Conservation (phyloP, 148 eudicot genomes). For the Persicaria maculosa region DNA sequence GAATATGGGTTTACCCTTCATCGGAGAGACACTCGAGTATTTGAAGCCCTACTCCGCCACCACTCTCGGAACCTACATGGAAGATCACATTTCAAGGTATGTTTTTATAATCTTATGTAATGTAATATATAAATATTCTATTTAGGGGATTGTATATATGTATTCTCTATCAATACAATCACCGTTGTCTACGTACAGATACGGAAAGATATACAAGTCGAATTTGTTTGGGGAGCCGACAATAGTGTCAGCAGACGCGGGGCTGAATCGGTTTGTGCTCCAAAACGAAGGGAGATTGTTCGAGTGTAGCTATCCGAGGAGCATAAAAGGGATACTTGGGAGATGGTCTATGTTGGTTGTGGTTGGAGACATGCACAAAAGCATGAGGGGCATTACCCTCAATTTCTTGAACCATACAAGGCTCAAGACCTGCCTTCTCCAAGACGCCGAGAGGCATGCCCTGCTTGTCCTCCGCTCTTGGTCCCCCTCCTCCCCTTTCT, state of each 20-base stretch:
- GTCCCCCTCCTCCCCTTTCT: conserved; percentile 49
- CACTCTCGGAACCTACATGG: conserved; percentile 81
- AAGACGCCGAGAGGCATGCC: conserved; percentile 69
- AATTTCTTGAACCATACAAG: conserved; percentile 82
- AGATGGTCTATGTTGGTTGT: conserved; percentile 96
- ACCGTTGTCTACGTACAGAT: too few relatives aligned
- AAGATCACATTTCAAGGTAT: conserved; percentile 43
- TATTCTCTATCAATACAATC: too few relatives aligned
- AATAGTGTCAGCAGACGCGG: conserved; percentile 86
- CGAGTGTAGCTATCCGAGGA: conserved; percentile 89
- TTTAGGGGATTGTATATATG: too few relatives aligned
- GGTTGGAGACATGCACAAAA: conserved; percentile 92
- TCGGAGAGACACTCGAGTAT: conserved; percentile 86
- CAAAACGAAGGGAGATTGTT: conserved; percentile 87
- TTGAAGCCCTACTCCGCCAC: conserved; percentile 81
- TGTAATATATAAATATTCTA: neutral
- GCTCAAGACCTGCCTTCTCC: conserved; percentile 61
- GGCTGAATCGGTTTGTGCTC: conserved; percentile 65
- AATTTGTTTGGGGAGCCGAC: conserved; percentile 90
- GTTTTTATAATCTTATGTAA: too few relatives aligned
- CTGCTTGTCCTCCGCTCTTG: conserved; percentile 63
- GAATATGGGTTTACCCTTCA: conserved; percentile 80
- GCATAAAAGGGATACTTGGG: conserved; percentile 95
- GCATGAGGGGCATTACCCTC: conserved; percentile 83
- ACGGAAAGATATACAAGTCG: conserved; percentile 89